Percentiles rank a stretch among this genome's conserved stretches.
Evolutionary conservation across 169 alveolate species (phyloP).

Genomic region (Cryptosporidium andersoni): DNA sequence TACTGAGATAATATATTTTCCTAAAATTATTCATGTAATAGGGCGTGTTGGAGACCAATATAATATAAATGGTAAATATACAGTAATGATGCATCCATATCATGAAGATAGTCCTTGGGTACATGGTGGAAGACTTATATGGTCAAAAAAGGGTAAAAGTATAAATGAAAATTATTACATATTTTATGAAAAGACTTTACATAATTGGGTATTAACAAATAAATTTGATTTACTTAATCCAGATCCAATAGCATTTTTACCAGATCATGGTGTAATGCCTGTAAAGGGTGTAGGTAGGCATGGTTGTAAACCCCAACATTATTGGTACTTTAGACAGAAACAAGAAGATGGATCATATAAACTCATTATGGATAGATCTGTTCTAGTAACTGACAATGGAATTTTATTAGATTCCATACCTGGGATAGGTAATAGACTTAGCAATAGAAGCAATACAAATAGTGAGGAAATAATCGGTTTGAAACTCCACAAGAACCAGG

Average conservation of each 20-base stretch:
- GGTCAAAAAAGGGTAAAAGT: constrained; percentile 56
- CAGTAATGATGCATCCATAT: constrained; percentile 70
- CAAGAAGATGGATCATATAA: constrained; percentile 21
- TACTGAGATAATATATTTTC: constrained; percentile 31
- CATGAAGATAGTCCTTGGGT: constrained; percentile 71
- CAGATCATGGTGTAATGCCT: constrained; percentile 71
- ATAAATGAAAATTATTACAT: constrained; percentile 16
- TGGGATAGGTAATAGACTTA: not conserved
- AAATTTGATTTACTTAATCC: constrained; percentile 48
- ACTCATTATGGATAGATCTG: constrained; percentile 67
- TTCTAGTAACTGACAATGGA: constrained; percentile 59
- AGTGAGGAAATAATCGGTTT: constrained; percentile 54
- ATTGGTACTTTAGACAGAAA: constrained; percentile 60
- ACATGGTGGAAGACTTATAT: constrained; percentile 60
- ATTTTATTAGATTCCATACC: constrained; percentile 33
- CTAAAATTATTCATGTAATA: constrained; percentile 42
- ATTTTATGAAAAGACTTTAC: constrained; percentile 55
- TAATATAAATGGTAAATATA: constrained; percentile 49
- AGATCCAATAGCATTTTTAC: constrained; percentile 60
- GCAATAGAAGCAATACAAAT: constrained; percentile 8
- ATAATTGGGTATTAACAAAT: constrained; percentile 65
- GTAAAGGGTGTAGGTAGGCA: constrained; percentile 68
- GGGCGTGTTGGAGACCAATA: constrained; percentile 58
- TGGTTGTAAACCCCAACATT: constrained; percentile 68
- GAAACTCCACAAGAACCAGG: constrained; percentile 53